phyloP scores from a whole-genome alignment of 1,139 yeast species.

The Scheffersomyces segobiensis region DNA sequence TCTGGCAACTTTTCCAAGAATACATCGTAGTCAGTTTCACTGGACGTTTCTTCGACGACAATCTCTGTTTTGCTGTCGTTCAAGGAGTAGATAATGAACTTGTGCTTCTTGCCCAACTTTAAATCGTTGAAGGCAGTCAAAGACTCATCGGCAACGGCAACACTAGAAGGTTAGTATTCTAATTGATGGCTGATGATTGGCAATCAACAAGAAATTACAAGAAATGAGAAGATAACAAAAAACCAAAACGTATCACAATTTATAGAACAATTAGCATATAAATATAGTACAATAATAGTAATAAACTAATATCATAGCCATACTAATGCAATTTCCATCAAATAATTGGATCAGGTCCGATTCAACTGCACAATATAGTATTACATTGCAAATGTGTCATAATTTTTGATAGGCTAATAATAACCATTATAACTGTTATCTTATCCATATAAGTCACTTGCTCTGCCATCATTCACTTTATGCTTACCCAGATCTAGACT shows the following conservation, averaged over 20 bases:
- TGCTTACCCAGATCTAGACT: slow-evolving; percentile 74
- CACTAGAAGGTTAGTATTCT: slow-evolving; percentile 51
- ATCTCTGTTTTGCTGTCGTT: slow-evolving; percentile 87
- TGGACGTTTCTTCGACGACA: slow-evolving; percentile 83
- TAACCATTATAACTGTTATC: not conserved
- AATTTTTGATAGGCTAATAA: too few species aligned
- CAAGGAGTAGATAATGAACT: slow-evolving; percentile 77
- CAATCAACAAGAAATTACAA: not conserved
- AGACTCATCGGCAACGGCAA: slow-evolving; percentile 94
- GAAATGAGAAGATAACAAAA: not conserved
- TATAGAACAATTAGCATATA: not conserved
- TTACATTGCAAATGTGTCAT: not conserved
- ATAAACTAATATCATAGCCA: not conserved
- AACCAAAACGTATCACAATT: not conserved
- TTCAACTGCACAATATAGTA: not conserved
- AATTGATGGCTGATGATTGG: not conserved
- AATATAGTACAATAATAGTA: too few species aligned
- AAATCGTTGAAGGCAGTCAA: slow-evolving; percentile 91
- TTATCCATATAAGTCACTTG: not conserved
- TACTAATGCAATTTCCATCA: not conserved
- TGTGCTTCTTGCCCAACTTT: slow-evolving; percentile 89
- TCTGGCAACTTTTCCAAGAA: slow-evolving; percentile 90
- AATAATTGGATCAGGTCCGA: not conserved
- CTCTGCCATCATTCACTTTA: slow-evolving; percentile 10
- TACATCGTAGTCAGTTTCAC: slow-evolving; percentile 71